phyloP scores from a whole-genome alignment of 192 early-diverging fungal genomes.

The Gigaspora rosea region DNA sequence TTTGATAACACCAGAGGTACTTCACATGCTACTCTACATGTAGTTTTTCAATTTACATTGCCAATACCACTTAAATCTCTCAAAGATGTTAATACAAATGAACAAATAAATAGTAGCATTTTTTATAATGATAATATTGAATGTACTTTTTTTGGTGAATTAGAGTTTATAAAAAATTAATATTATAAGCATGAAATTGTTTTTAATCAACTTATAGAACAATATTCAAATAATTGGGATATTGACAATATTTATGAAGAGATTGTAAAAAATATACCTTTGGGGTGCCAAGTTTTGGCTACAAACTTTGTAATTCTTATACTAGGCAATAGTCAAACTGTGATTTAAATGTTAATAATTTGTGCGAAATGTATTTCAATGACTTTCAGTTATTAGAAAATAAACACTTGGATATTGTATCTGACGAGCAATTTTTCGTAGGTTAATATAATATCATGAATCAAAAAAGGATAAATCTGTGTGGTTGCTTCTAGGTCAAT shows the following conservation, averaged over 20 bases:
- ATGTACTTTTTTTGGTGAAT: neutral
- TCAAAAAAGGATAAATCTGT: neutral
- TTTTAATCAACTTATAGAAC: neutral
- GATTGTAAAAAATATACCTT: neutral
- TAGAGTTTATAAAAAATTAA: neutral
- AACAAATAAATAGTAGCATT: neutral
- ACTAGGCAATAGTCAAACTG: neutral
- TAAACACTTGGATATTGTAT: neutral
- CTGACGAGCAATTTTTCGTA: neutral
- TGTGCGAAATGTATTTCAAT: neutral
- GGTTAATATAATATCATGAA: neutral
- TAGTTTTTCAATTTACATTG: no score
- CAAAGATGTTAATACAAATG: neutral
- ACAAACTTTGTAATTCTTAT: neutral
- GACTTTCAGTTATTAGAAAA: neutral
- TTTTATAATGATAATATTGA: no score
- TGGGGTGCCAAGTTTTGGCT: neutral
- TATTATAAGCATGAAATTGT: neutral
- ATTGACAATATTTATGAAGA: neutral
- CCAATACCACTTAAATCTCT: no score
- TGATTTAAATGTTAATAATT: constrained; percentile 6
- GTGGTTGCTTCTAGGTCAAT: neutral
- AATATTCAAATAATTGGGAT: neutral
- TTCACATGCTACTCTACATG: no score
- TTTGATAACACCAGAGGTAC: neutral